phyloP scores from a whole-genome alignment of 495 filamentous ascomycete species.

The Penicillium crystallinum region DNA sequence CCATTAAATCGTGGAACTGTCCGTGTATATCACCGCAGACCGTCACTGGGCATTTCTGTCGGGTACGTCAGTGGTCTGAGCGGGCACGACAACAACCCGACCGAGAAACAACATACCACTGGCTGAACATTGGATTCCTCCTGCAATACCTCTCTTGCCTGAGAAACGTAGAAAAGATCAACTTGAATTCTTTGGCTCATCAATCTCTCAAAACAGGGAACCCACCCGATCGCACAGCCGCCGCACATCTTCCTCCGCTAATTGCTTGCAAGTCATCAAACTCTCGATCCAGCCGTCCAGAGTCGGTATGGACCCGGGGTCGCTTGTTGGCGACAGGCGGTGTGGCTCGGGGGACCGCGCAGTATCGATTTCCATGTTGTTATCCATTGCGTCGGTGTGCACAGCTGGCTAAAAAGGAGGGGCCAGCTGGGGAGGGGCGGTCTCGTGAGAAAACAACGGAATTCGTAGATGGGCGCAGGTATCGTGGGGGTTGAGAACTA shows the following conservation, averaged over 20 bases:
- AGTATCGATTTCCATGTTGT: constrained; percentile 89
- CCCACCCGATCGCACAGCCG: constrained; percentile 94
- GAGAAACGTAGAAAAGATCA: constrained; percentile 12
- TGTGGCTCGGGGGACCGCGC: constrained; percentile 81
- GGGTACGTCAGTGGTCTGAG: constrained; percentile 21
- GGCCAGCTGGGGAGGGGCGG: constrained; percentile 37
- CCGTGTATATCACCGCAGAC: constrained; percentile 93
- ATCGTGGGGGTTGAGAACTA: constrained; percentile 11
- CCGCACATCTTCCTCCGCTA: constrained; percentile 91
- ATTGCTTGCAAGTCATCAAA: constrained; percentile 97
- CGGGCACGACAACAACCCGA: constrained; percentile 10
- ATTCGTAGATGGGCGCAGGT: constrained; percentile 15
- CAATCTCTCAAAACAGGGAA: constrained; percentile 9
- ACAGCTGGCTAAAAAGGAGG: constrained; percentile 28
- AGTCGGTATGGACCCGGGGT: constrained; percentile 84
- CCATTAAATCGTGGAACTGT: constrained; percentile 93
- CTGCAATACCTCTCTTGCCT: constrained; percentile 95
- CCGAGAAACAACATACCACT: constrained; percentile 64
- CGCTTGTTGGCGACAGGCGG: constrained; percentile 62
- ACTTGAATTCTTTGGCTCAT: constrained; percentile 8
- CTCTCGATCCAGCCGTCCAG: constrained; percentile 98
- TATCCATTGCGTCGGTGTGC: constrained; percentile 64
- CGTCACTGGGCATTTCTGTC: constrained; percentile 87
- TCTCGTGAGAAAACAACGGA: constrained; percentile 36
- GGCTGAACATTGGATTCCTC: constrained; percentile 98